Evolutionary conservation across 805 yeast genomes (phyloP), one percentile per base, ranked within the genome.

Genomic region (Ogataea polymorpha): DNA sequence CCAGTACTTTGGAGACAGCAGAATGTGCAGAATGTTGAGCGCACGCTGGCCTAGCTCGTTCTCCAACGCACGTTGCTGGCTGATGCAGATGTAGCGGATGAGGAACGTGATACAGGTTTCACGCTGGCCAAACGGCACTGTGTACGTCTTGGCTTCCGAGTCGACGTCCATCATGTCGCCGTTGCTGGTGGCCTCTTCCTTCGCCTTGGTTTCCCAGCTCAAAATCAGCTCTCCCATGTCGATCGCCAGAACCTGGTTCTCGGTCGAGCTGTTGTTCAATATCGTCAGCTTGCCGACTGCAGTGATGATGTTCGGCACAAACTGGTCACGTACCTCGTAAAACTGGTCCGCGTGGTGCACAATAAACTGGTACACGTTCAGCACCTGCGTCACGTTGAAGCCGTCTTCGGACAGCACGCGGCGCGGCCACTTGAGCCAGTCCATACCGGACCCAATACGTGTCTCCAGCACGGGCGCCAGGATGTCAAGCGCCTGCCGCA

Each of bases 371-470:
- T 88, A 93, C 10, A 93, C 85, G 45, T 86, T 85, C 45, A 86
- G 68, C 27, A 90, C 96, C 55, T 88, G 96, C 2, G 82, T 78
- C 3, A 88, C 89, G 54, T 80, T 88, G 57, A 82, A 85, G 0
- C 93, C 91, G 55, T 89, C 95, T 57, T 95, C 98, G 2, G 90
- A 81, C 11, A 93, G 70, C 2, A 91, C 93, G 38, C 97, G 74
- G 50, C 97, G 80, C 0, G 96, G 96, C 90, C 96, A 89, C 51
- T 86, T 90, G 37, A 93, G 75, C 98, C 98, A 93, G 39, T 70
- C 71, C 45, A 73, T 67, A 6, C 79, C 74, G 2, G 72, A 54
- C 0, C 79, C 86, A 63, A 85, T 75, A 38, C 95, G 70, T 41
- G 73, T 72, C 2, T 86, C 80, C 71, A 91, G 73, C 0, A 85